These are phyloP conservation scores for Paramecium pentaurelia DNA, from an alignment of 73 alveolate species.

Conservation along the genomic window DNA sequence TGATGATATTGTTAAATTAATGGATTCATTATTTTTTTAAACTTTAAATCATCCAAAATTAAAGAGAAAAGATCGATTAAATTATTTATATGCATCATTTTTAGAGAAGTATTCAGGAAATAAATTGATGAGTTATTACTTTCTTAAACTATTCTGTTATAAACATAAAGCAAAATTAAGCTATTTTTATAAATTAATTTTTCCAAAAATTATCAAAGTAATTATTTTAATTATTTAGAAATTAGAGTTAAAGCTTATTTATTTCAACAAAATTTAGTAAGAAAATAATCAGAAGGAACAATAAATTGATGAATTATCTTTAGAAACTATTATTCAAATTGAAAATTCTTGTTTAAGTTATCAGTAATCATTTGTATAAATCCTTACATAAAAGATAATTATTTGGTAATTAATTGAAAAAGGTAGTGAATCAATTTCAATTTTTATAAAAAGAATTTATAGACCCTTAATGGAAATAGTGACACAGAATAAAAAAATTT, in stretches of 20 bases:
- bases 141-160: neutral
- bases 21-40: neutral
- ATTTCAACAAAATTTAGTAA: neutral
- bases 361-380: neutral
- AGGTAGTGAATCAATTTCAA: neutral
- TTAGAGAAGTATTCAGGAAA: slow-evolving; percentile 17
- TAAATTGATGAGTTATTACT: neutral
- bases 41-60: neutral
- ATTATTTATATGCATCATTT: neutral
- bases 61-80: neutral
- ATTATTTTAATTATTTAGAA: neutral
- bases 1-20: neutral
- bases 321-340: neutral
- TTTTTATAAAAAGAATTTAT: neutral
- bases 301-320: neutral
- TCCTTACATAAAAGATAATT: neutral
- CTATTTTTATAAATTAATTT: neutral
- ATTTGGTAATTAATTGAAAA: neutral
- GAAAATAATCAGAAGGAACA: neutral
- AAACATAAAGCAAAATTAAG: neutral
- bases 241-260: neutral
- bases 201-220: neutral
- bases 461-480: neutral
- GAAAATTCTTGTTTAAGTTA: neutral
- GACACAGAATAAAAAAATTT: neutral